These are phyloP conservation scores for Ogataea naganishii DNA, from an alignment of 805 yeast genomes.

Conservation along the genomic window DNA sequence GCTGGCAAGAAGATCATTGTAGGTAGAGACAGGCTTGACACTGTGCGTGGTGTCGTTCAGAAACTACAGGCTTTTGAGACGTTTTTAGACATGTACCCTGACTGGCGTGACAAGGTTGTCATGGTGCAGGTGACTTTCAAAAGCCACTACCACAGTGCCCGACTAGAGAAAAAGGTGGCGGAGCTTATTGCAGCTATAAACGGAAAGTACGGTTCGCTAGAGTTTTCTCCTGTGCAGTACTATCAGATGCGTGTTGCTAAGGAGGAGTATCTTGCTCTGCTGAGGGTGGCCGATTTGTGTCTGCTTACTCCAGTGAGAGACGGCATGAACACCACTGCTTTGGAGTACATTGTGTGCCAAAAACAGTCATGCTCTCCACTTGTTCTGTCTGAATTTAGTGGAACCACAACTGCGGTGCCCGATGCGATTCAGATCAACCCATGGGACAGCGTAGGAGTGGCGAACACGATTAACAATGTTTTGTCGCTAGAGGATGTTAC, in stretches of 20 bases:
- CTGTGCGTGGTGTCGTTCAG: slow-evolving; percentile 89
- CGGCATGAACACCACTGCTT: slow-evolving; percentile 92
- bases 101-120: slow-evolving; percentile 81
- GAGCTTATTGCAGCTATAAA: slow-evolving; percentile 80
- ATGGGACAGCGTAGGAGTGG: slow-evolving; percentile 93
- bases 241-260: slow-evolving; percentile 83
- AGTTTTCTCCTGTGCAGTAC: slow-evolving; percentile 84
- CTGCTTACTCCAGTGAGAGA: slow-evolving; percentile 87
- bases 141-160: slow-evolving; percentile 48
- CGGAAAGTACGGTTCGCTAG: slow-evolving; percentile 72
- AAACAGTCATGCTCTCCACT: slow-evolving; percentile 66
- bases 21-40: slow-evolving; percentile 89
- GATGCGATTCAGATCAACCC: slow-evolving; percentile 87
- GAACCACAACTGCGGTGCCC: slow-evolving; percentile 62
- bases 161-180: slow-evolving; percentile 71
- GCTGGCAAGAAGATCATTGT: slow-evolving; percentile 69
- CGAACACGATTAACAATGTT: slow-evolving; percentile 69
- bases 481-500: slow-evolving; percentile 43
- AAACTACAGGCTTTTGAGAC: slow-evolving; percentile 86
- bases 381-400: slow-evolving; percentile 88
- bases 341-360: slow-evolving; percentile 87
- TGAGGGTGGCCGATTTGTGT: slow-evolving; percentile 86
- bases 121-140: slow-evolving; percentile 90
- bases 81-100: slow-evolving; percentile 85
- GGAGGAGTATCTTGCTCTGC: slow-evolving; percentile 81